A percentile compares a stretch with the other conserved stretches of the same genome.
Conservation (phyloP, 352 stramenopile genomes). For the Phytophthora quininea region DNA sequence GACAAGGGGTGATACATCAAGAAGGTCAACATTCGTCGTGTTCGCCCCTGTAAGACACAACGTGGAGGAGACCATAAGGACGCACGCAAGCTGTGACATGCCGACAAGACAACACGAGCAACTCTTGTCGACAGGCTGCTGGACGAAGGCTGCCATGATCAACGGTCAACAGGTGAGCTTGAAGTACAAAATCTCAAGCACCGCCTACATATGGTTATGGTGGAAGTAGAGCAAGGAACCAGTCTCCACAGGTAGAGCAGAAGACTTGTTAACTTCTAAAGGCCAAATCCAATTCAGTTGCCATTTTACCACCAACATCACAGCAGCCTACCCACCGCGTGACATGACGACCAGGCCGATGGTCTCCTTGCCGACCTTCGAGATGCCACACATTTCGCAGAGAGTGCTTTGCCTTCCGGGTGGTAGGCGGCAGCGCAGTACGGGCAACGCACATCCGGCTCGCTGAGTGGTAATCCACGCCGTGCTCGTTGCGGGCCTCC, state of each 20-base stretch:
- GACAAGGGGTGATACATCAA: slow-evolving; percentile 7
- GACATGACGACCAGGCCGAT: background rate
- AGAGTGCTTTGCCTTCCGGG: too few species aligned
- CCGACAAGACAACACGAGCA: background rate
- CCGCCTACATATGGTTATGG: background rate
- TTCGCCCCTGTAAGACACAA: background rate
- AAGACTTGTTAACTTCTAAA: background rate
- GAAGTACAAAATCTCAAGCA: background rate
- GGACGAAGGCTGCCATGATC: background rate
- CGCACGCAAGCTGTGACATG: background rate
- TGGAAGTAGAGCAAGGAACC: background rate
- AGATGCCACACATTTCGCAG: too few species aligned
- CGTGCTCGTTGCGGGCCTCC: too few species aligned
- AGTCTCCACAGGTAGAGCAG: background rate
- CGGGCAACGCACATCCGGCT: too few species aligned
- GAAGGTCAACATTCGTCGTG: slow-evolving; percentile 5
- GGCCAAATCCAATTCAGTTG: background rate
- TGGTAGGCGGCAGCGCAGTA: too few species aligned
- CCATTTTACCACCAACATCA: background rate
- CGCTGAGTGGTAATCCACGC: too few species aligned
- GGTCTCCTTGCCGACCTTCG: too few species aligned
- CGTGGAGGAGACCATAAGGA: slow-evolving; percentile 10
- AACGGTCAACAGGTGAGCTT: background rate
- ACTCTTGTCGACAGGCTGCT: too few species aligned
- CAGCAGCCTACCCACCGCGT: background rate